Base-by-base conservation (phyloP, 345 rosid genomes). In the Cardiospermum halicacabum region DNA sequence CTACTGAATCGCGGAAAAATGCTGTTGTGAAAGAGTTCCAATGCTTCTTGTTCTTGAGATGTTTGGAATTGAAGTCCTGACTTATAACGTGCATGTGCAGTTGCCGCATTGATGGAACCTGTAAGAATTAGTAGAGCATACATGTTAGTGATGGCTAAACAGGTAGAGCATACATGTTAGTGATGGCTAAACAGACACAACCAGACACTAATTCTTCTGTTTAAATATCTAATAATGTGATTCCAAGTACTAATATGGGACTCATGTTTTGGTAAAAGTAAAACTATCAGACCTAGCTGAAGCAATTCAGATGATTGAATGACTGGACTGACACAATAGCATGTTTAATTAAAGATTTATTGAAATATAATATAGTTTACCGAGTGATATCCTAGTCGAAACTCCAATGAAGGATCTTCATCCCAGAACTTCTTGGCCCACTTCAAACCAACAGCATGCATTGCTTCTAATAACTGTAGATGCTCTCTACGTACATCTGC, bases 311-410 rank as follows among this genome's bases (percentile, higher is more conserved):
- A 32, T 19, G 42, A 31, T 57, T 22, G 54, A 15, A 19, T 32
- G 25, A 10, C 24, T 67, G 24, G 47, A 54, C 60, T 16, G 53
- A 15, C 22, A 13, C n/a, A n/a, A n/a, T n/a, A n/a, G n/a, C n/a
- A n/a, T n/a, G 18, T 21, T 55, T 3, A 25, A 66, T 22, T 4
- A 26, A 37, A 43, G 48, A 7, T 43, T 51, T n/a, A n/a, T n/a
- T n/a, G n/a, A n/a, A n/a, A n/a, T n/a, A n/a, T n/a, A 59, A 50
- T 4, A 42, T 2, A 39, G 48, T 78, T 63, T 79, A 94, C 99
- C 72, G 80, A 90, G 79, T 94, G 99, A 74, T 88, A 94, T 51
- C 99, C 99, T 45, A 94, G 92, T 67, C 97, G 92, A 77, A 94
- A 91, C 72, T 78, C 69, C 68, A 84, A 71, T 37, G 96, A 82